Evolutionary conservation across 768 basidiomycete species (phyloP).

Genomic region (Cystofilobasidium bisporidii): DNA sequence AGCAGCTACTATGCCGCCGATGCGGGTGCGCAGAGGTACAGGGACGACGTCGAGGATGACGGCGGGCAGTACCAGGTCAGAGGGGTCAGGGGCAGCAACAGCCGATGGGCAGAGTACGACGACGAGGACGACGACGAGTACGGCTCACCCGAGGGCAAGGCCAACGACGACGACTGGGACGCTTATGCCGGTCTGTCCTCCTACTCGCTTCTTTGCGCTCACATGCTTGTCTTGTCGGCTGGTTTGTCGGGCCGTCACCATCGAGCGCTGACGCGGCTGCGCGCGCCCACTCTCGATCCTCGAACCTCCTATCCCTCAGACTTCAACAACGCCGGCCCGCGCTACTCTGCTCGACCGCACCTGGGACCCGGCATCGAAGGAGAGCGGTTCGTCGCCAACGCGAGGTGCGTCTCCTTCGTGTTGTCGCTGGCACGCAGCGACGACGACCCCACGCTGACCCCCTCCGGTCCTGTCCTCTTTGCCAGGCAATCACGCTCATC

Average conservation of each 20-base stretch:
- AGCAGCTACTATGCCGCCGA: no score
- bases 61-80: not conserved
- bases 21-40: no score
- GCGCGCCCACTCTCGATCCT: not conserved
- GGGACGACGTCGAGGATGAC: no score
- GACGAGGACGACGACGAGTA: constrained; percentile 10
- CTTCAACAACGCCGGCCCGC: constrained; percentile 28
- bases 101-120: not conserved
- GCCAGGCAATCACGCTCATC: constrained; percentile 1
- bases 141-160: constrained; percentile 11
- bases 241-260: no score
- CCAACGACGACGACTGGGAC: constrained; percentile 8
- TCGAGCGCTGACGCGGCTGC: not conserved
- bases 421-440: not conserved
- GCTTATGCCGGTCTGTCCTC: constrained; percentile 18
- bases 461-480: not conserved
- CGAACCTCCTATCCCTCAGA: constrained; percentile 6
- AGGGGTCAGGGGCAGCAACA: not conserved
- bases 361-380: constrained; percentile 16
- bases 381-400: constrained; percentile 11
- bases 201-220: not conserved
- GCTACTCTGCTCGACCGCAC: constrained; percentile 17
- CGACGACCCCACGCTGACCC: no score
- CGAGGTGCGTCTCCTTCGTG: constrained; percentile 2
- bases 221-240: no score